Percentiles rank a stretch among this genome's conserved stretches.
These are phyloP conservation scores for Pneumocystis carinii DNA, from an alignment of 1,139 yeast genomes.

Conservation along the genomic window DNA sequence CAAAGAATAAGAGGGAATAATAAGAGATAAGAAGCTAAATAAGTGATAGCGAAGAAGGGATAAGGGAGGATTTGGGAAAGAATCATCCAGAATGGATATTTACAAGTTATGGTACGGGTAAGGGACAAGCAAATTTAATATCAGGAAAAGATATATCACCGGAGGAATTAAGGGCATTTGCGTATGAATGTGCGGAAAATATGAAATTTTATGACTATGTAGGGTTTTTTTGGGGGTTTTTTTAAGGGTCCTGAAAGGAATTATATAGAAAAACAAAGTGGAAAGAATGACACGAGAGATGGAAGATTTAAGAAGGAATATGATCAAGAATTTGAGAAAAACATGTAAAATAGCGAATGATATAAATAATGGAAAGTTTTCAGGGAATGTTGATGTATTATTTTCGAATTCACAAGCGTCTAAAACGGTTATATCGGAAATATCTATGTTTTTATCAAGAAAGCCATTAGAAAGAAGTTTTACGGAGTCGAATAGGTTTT, in stretches of 20 bases:
- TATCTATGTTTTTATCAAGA: not conserved
- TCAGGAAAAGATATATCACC: conserved; percentile 7
- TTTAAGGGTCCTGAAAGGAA: not conserved
- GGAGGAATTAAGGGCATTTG: conserved; percentile 6
- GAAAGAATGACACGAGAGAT: not conserved
- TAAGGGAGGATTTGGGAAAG: conserved; percentile 2
- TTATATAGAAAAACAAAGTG: not conserved
- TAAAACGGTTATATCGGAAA: not conserved
- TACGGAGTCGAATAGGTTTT: not conserved
- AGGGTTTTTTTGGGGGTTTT: not conserved
- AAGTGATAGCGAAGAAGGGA: not conserved
- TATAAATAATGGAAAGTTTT: not conserved
- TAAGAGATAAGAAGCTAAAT: not conserved
- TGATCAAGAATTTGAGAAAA: not conserved
- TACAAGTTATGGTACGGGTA: conserved; percentile 6
- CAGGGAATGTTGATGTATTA: not conserved
- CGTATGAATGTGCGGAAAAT: conserved; percentile 2
- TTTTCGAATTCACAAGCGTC: not conserved
- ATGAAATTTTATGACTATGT: not conserved
- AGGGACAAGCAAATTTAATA: conserved; percentile 4
- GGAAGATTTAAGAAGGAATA: not conserved
- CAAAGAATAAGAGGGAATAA: not conserved
- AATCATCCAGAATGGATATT: conserved; percentile 8
- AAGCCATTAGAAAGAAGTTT: not conserved
- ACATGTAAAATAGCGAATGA: not conserved